Percentiles rank a stretch among this genome's conserved stretches.
Evolutionary conservation across 768 basidiomycete species (phyloP).

Genomic region (Leccinum disarticulatum): DNA sequence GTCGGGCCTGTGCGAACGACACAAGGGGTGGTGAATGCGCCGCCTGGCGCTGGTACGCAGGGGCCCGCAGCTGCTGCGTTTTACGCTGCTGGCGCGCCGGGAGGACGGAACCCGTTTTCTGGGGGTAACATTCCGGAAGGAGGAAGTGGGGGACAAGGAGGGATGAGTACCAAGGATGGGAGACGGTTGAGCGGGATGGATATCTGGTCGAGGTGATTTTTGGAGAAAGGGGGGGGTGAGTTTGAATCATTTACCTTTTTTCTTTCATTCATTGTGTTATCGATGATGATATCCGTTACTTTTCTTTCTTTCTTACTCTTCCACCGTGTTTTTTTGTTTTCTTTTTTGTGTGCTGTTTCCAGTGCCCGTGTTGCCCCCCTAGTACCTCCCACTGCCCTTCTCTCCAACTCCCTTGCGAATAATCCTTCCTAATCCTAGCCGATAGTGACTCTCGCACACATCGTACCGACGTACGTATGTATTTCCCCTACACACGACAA

Average conservation of each 20-base stretch:
- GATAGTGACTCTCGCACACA: not conserved
- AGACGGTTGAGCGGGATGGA: slow-evolving; percentile 68
- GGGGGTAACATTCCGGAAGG: slow-evolving; percentile 33
- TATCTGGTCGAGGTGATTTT: slow-evolving; percentile 67
- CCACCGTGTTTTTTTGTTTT: not conserved
- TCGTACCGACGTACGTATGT: not conserved
- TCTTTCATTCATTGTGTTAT: not conserved
- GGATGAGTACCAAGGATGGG: slow-evolving; percentile 48
- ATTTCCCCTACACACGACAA: not conserved
- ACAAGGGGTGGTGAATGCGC: slow-evolving; percentile 43
- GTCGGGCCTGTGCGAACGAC: slow-evolving; percentile 32
- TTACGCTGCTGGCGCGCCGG: slow-evolving; percentile 63
- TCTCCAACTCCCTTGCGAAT: not conserved
- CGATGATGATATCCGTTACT: not conserved
- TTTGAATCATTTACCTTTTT: not conserved
- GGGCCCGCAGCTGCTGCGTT: slow-evolving; percentile 51
- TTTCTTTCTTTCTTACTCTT: not conserved
- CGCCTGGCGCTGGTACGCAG: slow-evolving; percentile 9
- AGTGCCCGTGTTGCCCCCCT: not conserved
- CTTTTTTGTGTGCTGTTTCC: not conserved
- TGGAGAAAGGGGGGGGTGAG: not conserved
- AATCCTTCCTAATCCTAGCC: not conserved
- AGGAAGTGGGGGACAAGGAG: slow-evolving; percentile 34
- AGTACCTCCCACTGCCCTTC: not conserved
- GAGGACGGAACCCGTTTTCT: slow-evolving; percentile 41